Evolutionary conservation across 495 filamentous ascomycete genomes (phyloP), one percentile per base, ranked within the genome.

Genomic region (Trichoderma reesei): DNA sequence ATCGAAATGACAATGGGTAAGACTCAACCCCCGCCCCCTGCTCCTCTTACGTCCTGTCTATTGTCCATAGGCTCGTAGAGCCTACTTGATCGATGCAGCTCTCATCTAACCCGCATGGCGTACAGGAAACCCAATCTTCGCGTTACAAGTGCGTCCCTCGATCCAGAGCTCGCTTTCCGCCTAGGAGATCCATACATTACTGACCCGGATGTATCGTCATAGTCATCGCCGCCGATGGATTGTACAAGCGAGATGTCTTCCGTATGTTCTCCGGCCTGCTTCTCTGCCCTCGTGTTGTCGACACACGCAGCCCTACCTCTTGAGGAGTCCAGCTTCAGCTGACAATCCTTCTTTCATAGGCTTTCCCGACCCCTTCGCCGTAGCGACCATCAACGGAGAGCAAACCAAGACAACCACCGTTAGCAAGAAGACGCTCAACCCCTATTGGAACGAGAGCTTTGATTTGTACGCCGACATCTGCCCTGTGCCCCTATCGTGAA

Each of bases 221-320:
- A 96, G 94, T 99, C 76, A 96, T 99, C 80, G 94, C 94, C 68
- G 94, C 94, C 66, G 94, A 99, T 81, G 92, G 95, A 59, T 83
- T 99, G 67, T 96, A 97, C 83, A 98, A 97, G 78, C 87, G 94
- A 68, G 94, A 99, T 92, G 91, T 99, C 66, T 96, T 99, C 78
- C 84, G 94, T 98, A 84, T 63, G 89, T 41, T 41, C 64, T 66
- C 76, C 67, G 70, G 72, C 44, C 20, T 44, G 3, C 44, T 48
- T 20, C 44, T 20, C 26, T 26, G 26, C 26, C 26, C 26, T 26
- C 26, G 26, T 26, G 26, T 1, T 7, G 16, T 48, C 3, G 44
- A 2, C 8, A 39, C 38, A 11, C 37, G 42, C 63, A 38, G 26
- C 18, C 18, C 20, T 62, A n/a, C 26, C 3, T 56, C 20, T 16